Base-by-base conservation (phyloP, 441 rosid genomes). In the Flueggea neowawraea region DNA sequence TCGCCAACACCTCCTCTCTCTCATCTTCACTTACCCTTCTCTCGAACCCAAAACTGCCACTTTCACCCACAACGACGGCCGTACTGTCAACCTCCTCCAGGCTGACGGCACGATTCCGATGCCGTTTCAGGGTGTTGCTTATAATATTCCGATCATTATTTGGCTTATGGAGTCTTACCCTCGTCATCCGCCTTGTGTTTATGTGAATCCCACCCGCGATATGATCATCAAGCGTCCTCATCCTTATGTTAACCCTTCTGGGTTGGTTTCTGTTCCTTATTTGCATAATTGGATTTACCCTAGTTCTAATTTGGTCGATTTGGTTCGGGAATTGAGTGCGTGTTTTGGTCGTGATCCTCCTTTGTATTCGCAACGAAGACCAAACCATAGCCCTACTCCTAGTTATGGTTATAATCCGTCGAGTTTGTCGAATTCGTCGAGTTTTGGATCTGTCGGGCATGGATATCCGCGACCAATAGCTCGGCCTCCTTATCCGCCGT, bases 31-130 rank as follows among this genome's bases (percentile, higher is more conserved):
- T 4, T 81, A 66, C 80, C 99, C 95, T 43, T 91, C 99, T 12
- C 82, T 95, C 16, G 88, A 84, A 13, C 96, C 99, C 44, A 89
- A 91, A 63, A 90, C 97, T 3, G 96, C 99, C 16, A 74, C 89
- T 51, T 95, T 86, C 79, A 95, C 87, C 15, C 98, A 95, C 84
- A 95, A 89, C 93, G 99, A 95, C 22, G 99, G 97, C 68, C 91
- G 99, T 15, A 77, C 98, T 56, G 95, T 91, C 31, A 88, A 86
- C 69, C 96, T 95, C 43, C 91, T 95, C 43, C 98, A 95, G 61
- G 96, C 96, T 17, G 97, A 95, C 10, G 98, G 97, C 62, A 95
- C 98, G 39, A 54, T 89, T 53, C 99, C 96, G 44, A 95, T 91
- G 91, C 75, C 80, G 15, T 95, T 80, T 60, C 91, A 86, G 33